A percentile compares a stretch with the other conserved stretches of the same genome.
Evolutionary conservation across 495 filamentous ascomycete species (phyloP).

Genomic region (Talaromyces adpressus): DNA sequence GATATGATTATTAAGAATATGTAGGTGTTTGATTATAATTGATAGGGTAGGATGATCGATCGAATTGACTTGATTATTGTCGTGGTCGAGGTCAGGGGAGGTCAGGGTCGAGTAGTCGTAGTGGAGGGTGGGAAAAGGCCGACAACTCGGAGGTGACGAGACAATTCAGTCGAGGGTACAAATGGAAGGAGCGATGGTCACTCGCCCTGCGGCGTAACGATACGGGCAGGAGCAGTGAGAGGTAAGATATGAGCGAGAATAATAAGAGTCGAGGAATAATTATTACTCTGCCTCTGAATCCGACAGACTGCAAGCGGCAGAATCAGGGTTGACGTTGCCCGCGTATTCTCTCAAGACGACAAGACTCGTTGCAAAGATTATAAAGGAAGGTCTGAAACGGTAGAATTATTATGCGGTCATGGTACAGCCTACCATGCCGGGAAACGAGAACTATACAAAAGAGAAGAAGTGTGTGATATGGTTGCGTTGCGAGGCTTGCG

Average conservation of each 20-base stretch:
- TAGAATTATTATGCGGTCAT: background rate
- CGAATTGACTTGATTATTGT: background rate
- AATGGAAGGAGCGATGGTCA: background rate
- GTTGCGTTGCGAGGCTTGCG: background rate
- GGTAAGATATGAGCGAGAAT: background rate
- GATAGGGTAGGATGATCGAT: background rate
- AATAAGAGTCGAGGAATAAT: background rate
- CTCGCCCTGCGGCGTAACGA: background rate
- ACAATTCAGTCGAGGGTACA: background rate
- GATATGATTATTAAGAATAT: conserved; percentile 1
- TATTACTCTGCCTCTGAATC: background rate
- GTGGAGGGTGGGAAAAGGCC: background rate
- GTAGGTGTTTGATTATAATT: background rate
- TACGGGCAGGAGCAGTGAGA: background rate
- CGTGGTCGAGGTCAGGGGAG: too few species aligned
- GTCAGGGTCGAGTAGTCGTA: background rate
- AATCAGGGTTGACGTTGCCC: background rate
- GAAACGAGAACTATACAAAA: background rate
- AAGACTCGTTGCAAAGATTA: background rate
- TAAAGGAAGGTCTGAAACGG: background rate
- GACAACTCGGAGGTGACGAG: background rate
- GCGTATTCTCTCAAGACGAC: background rate
- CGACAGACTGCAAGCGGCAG: background rate
- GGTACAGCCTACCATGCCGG: background rate
- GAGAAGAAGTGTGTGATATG: background rate